These are phyloP conservation scores for Mortierella polycephala DNA, from an alignment of 371 early-diverging fungal species.

Conservation along the genomic window DNA sequence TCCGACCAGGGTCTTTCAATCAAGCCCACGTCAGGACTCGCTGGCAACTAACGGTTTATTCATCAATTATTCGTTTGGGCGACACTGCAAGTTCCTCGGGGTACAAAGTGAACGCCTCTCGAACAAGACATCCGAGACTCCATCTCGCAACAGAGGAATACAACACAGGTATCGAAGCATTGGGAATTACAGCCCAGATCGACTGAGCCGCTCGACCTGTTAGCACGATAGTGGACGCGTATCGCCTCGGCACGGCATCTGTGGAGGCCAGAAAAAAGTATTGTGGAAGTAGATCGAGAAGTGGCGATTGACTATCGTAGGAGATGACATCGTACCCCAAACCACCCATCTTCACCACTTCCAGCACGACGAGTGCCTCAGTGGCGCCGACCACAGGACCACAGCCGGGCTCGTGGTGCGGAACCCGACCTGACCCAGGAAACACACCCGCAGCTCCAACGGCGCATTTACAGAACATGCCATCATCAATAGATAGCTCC, in stretches of 20 bases:
- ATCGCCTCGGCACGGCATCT: not conserved
- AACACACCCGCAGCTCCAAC: conserved; percentile 14
- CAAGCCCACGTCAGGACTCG: too few species aligned
- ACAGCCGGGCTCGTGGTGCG: conserved; percentile 24
- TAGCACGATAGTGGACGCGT: not conserved
- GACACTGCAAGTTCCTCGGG: too few species aligned
- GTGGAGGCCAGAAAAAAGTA: not conserved
- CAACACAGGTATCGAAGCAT: too few species aligned
- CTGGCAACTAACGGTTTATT: too few species aligned
- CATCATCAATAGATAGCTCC: not conserved
- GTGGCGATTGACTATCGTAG: not conserved
- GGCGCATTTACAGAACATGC: not conserved
- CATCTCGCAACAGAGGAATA: too few species aligned
- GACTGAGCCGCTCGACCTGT: too few species aligned
- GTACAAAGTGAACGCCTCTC: too few species aligned
- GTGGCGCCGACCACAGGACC: not conserved
- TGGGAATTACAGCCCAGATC: too few species aligned
- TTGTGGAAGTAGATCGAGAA: not conserved
- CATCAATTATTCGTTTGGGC: too few species aligned
- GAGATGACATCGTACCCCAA: conserved; percentile 6
- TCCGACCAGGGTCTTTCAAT: too few species aligned
- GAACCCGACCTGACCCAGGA: conserved; percentile 23
- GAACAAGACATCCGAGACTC: too few species aligned
- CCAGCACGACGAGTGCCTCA: conserved; percentile 13
- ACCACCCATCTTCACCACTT: not conserved